Evolutionary conservation across 2,329 filamentous ascomycete genomes (phyloP).

Genomic region (Myriosclerotinia duriaeana): DNA sequence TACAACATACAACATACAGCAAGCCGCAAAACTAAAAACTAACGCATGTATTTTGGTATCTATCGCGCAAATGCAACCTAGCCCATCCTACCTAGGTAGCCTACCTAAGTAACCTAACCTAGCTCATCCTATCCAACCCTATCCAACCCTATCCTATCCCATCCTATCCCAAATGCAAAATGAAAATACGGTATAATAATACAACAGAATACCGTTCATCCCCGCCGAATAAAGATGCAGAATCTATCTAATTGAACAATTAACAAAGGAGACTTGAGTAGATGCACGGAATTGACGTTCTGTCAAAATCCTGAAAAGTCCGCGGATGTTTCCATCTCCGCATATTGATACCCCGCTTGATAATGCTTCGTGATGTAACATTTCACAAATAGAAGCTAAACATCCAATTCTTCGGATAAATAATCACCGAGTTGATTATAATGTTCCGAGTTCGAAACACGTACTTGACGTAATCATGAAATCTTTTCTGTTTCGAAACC

Average conservation of each 20-base stretch:
- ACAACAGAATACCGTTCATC: neutral
- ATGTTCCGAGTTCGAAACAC: no score
- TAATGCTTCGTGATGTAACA: neutral
- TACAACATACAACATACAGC: neutral
- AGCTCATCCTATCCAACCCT: no score
- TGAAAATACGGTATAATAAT: neutral
- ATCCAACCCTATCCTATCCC: no score
- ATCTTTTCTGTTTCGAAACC: no score
- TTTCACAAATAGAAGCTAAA: neutral
- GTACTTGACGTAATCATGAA: no score
- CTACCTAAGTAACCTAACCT: no score
- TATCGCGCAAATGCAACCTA: no score
- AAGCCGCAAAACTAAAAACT: neutral
- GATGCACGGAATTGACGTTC: neutral
- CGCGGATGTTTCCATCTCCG: neutral
- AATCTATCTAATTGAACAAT: neutral
- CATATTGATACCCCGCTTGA: neutral
- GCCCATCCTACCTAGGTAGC: neutral
- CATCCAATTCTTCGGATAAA: slow-evolving; percentile 4
- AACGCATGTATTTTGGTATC: neutral
- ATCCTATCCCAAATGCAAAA: no score
- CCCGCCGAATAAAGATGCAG: no score
- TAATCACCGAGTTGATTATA: neutral
- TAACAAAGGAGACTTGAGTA: neutral
- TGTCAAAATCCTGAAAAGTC: neutral